Evolutionary conservation across 1,284 basidiomycete genomes (phyloP).

Genomic region (Retiboletus flavoniger): DNA sequence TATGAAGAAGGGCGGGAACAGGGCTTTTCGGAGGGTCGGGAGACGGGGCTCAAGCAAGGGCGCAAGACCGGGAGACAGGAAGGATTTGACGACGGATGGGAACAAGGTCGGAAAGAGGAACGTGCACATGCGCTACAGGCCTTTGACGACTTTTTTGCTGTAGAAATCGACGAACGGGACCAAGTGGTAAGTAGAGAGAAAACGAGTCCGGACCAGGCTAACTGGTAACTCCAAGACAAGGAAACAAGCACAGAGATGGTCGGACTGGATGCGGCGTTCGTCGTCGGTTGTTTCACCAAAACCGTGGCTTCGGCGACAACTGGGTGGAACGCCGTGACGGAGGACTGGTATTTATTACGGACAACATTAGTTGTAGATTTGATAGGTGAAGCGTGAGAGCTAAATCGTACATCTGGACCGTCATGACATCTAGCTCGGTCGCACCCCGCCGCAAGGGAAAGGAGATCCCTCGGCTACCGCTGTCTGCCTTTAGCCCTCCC

Average conservation of each 20-base stretch:
- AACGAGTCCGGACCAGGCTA: conserved; percentile 1
- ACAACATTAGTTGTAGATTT: not conserved
- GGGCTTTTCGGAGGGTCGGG: conserved; percentile 42
- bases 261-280: conserved; percentile 31
- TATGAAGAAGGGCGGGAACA: conserved; percentile 44
- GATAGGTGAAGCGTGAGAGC: conserved; percentile 12
- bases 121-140: conserved; percentile 50
- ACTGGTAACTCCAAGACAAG: conserved; percentile 14
- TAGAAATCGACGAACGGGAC: conserved; percentile 39
- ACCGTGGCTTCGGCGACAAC: conserved; percentile 24
- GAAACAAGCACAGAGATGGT: conserved; percentile 29
- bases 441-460: conserved; percentile 57
- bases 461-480: conserved; percentile 62
- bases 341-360: not conserved
- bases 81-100: conserved; percentile 40
- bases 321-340: conserved; percentile 4
- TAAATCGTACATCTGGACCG: conserved; percentile 3
- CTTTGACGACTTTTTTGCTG: conserved; percentile 53
- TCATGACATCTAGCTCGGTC: conserved; percentile 12
- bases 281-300: conserved; percentile 10
- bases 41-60: conserved; percentile 44
- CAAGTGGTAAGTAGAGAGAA: conserved; percentile 29
- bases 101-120: conserved; percentile 44
- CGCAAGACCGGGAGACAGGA: conserved; percentile 45
- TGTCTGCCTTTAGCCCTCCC: conserved; percentile 70